Base-by-base conservation (phyloP, 202 grass and related monocot species). In the Schoenoplectus tabernaemontani region DNA sequence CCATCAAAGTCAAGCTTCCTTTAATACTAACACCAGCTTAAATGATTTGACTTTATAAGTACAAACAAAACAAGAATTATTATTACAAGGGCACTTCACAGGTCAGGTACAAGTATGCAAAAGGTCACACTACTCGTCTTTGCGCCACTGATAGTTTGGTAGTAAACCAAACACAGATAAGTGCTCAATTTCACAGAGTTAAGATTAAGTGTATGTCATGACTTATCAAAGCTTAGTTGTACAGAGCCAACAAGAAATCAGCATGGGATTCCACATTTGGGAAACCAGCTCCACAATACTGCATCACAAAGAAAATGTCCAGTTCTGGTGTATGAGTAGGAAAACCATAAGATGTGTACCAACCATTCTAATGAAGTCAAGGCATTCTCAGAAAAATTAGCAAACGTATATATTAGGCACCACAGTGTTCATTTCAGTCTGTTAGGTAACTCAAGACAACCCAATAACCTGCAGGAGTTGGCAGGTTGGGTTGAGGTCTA, bases 1-100 rank as follows among this genome's bases (percentile, higher is more conserved):
- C 15, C 74, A 77, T 77, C 74, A 39, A 15, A 59, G 15, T 38
- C n/a, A n/a, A n/a, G n/a, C n/a, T n/a, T n/a, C n/a, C n/a, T n/a
- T n/a, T n/a, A n/a, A n/a, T n/a, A n/a, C n/a, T n/a, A n/a, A n/a
- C n/a, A n/a, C n/a, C n/a, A n/a, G n/a, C n/a, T n/a, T n/a, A n/a
- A n/a, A n/a, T n/a, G n/a, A n/a, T n/a, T n/a, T n/a, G n/a, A n/a
- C n/a, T n/a, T n/a, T n/a, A n/a, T n/a, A n/a, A n/a, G n/a, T n/a
- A n/a, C n/a, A n/a, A n/a, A n/a, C n/a, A 36, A 26, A 0, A 69
- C 17, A 51, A 32, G 1, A 73, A 30, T 5, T 30, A 47, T 28
- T 47, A 72, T 17, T 48, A 48, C 32, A 73, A 51, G 28, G 47
- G 47, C 4, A 53, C 15, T 53, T 53, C 15, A 33, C 6, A 33